Base-by-base conservation (phyloP, 768 basidiomycete genomes). In the Lentinula detonsa region DNA sequence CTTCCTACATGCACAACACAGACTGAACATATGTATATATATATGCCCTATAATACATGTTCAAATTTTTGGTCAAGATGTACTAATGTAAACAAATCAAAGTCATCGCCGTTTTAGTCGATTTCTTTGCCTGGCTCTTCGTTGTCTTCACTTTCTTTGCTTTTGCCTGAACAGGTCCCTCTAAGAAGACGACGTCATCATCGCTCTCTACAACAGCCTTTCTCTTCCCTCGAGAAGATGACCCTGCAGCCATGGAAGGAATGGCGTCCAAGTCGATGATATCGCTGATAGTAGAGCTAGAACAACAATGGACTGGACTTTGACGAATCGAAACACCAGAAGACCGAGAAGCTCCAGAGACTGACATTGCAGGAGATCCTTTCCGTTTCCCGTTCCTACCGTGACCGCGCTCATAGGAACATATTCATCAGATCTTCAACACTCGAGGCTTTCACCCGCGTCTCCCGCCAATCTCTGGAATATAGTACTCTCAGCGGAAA, bases 391-490 rank as follows among this genome's bases (percentile, higher is more conserved):
- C 73, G 11, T 8, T 40, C n/a, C 40, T 37, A 9, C 18, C 16
- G 18, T 10, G 15, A 31, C 15, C 18, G 37, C 11, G 10, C 37
- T 21, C 37, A n/a, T 35, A 37, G 35, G 33, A 18, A 40, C 15
- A 52, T 52, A 34, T 35, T 52, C 53, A 33, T 56, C 55, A 65
- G 62, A 49, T 64, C 21, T 11, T 74, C 74, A 23, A 68, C 68
- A 34, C 80, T 77, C 49, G 76, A 23, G 23, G 23, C 66, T 23
- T 76, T 71, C 61, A 85, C 67, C 56, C 89, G 78, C 3, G 86
- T 85, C 71, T 91, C 90, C 53, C 88, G 78, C 88, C 89, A 92
- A 69, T 31, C 90, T 78, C 60, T 80, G 77, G 69, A 90, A 90
- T 3, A 90, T 23, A 23, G 23, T 64, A 61, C 78, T 85, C 66